Percentiles rank a stretch among this genome's conserved stretches.
Evolutionary conservation across 1,284 basidiomycete species (phyloP).

Genomic region (Cutaneotrichosporon cutaneum): DNA sequence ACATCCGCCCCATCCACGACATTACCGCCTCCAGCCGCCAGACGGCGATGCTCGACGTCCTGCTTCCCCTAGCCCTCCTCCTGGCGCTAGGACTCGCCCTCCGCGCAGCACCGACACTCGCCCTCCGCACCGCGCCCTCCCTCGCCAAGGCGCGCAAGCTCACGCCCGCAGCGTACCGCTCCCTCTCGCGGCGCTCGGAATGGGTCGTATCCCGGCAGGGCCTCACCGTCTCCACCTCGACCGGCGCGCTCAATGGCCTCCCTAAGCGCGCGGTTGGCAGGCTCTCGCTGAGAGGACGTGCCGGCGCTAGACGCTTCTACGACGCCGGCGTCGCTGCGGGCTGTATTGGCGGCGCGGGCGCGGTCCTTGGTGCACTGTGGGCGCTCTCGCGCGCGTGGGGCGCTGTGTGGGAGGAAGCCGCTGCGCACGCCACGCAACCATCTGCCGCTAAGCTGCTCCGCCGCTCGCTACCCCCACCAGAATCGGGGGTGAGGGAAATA

Average conservation of each 20-base stretch:
- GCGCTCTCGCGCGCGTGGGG: conserved; percentile 31
- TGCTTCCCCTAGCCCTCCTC: conserved; percentile 30
- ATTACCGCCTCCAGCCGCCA: neutral
- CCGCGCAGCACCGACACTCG: conserved; percentile 19
- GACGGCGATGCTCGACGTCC: conserved; percentile 28
- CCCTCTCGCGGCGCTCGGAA: conserved; percentile 16
- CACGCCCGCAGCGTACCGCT: conserved; percentile 23
- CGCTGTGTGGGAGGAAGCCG: conserved; percentile 37
- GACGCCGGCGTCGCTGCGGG: conserved; percentile 25
- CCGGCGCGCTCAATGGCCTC: conserved; percentile 30
- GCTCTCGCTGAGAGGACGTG: neutral
- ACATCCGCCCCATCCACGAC: neutral
- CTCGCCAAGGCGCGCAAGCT: conserved; percentile 1
- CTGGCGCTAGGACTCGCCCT: conserved; percentile 22
- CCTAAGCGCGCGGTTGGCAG: conserved; percentile 17
- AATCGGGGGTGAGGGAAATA: neutral
- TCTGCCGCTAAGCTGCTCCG: conserved; percentile 8
- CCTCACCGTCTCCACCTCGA: conserved; percentile 27
- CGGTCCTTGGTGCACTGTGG: conserved; percentile 30
- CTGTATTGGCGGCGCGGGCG: conserved; percentile 13
- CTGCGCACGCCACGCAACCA: conserved; percentile 28
- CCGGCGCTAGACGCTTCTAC: conserved; percentile 24
- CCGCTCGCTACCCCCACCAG: too few relatives aligned
- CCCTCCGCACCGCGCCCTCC: neutral
- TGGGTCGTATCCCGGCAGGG: conserved; percentile 29